phyloP scores from a whole-genome alignment of 2,329 filamentous ascomycete genomes.

The Fusarium equiseti region DNA sequence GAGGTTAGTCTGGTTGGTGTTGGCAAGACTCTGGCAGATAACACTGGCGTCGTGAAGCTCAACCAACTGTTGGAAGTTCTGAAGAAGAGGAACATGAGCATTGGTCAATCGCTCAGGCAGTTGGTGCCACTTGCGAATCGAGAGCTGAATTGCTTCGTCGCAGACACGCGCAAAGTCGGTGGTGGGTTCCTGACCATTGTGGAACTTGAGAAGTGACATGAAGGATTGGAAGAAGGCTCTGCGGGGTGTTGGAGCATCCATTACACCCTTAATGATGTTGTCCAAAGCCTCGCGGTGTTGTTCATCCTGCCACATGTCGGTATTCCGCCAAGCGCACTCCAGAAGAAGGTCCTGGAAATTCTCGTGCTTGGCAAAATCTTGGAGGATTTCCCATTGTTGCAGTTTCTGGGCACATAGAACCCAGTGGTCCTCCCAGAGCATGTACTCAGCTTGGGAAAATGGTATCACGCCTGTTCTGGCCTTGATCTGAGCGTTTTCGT shows the following conservation, averaged over 20 bases:
- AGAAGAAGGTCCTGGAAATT: slow-evolving; percentile 97
- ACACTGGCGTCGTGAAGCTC: slow-evolving; percentile 97
- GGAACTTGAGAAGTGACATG: slow-evolving; percentile 94
- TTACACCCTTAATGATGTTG: slow-evolving; percentile 94
- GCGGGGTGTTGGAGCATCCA: slow-evolving; percentile 94
- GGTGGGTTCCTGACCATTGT: slow-evolving; percentile 84
- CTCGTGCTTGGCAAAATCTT: slow-evolving; percentile 98
- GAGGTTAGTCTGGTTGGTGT: slow-evolving; percentile 85
- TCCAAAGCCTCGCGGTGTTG: slow-evolving; percentile 92
- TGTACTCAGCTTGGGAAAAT: slow-evolving; percentile 96
- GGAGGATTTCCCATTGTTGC: slow-evolving; percentile 98
- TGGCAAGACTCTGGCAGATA: slow-evolving; percentile 90
- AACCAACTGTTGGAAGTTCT: slow-evolving; percentile 98
- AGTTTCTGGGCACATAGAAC: slow-evolving; percentile 96
- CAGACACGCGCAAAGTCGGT: slow-evolving; percentile 90
- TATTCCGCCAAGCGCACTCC: slow-evolving; percentile 94
- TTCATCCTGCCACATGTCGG: slow-evolving; percentile 91
- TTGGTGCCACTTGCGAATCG: slow-evolving; percentile 98
- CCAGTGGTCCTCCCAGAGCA: slow-evolving; percentile 99
- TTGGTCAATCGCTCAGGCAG: slow-evolving; percentile 94
- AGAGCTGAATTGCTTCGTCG: slow-evolving; percentile 96
- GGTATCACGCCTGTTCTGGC: slow-evolving; percentile 95
- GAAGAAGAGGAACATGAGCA: slow-evolving; percentile 92
- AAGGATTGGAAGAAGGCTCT: slow-evolving; percentile 98
- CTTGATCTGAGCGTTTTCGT: slow-evolving; percentile 96